phyloP scores from a whole-genome alignment of 2,329 filamentous ascomycete genomes.

The Trichoderma sp. region DNA sequence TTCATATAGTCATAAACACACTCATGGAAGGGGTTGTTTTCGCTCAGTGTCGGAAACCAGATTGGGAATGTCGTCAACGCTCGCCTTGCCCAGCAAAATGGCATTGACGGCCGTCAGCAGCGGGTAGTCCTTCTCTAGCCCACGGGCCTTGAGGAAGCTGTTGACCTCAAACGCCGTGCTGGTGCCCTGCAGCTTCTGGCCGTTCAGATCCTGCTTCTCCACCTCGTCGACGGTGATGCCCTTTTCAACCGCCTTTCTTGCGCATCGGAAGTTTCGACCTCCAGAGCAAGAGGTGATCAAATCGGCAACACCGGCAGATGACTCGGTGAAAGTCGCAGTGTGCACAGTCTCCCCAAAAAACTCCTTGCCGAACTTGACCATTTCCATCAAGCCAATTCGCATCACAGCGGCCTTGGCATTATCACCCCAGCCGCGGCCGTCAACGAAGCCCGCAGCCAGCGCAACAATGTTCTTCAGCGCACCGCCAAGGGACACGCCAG shows the following conservation, averaged over 20 bases:
- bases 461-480: conserved; percentile 97
- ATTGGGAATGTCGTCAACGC: conserved; percentile 77
- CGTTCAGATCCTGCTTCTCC: conserved; percentile 86
- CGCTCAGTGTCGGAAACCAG: conserved; percentile 50
- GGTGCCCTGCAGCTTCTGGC: conserved; percentile 94
- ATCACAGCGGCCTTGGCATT: conserved; percentile 99
- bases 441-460: conserved; percentile 89
- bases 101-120: conserved; percentile 86
- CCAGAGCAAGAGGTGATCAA: conserved; percentile 91
- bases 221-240: conserved; percentile 82
- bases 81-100: conserved; percentile 74
- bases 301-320: conserved; percentile 92
- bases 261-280: conserved; percentile 91
- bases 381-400: conserved; percentile 92
- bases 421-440: conserved; percentile 95
- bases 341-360: conserved; percentile 86
- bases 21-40: background rate
- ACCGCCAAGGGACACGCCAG: conserved; percentile 90
- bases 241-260: conserved; percentile 81
- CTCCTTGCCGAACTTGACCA: conserved; percentile 91
- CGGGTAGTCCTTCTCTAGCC: conserved; percentile 81
- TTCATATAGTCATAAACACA: background rate
- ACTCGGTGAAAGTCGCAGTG: conserved; percentile 90
- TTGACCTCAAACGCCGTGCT: conserved; percentile 90
- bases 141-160: conserved; percentile 77